phyloP scores from a whole-genome alignment of 2,329 filamentous ascomycete genomes.

The Trichophyton mentagrophytes region DNA sequence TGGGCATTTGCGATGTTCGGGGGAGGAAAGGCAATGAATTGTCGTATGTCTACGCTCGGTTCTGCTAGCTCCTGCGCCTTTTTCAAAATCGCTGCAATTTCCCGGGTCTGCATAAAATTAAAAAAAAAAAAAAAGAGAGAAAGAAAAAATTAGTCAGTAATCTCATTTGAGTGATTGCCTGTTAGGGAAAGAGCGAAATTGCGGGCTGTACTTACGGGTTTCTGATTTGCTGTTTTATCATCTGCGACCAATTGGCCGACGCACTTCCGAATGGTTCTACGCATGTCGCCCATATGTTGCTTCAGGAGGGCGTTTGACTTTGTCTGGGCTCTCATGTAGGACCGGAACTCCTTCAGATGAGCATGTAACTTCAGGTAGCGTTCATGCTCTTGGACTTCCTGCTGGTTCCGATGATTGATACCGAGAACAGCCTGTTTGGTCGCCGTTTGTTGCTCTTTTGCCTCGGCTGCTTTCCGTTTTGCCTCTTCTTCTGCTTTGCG shows the following conservation, averaged over 20 bases:
- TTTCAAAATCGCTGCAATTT: slow-evolving; percentile 42
- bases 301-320: slow-evolving; percentile 49
- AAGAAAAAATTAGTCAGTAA: background rate
- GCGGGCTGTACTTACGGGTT: slow-evolving; percentile 35
- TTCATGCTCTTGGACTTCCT: slow-evolving; percentile 33
- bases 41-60: slow-evolving; percentile 44
- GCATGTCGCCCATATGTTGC: slow-evolving; percentile 55
- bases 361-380: slow-evolving; percentile 49
- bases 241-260: slow-evolving; percentile 58
- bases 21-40: slow-evolving; percentile 39
- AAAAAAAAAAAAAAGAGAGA: no score
- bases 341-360: slow-evolving; percentile 49
- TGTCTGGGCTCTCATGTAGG: slow-evolving; percentile 42
- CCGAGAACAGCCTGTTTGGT: slow-evolving; percentile 19
- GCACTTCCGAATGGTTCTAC: slow-evolving; percentile 56
- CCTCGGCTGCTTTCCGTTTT: slow-evolving; percentile 15
- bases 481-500: slow-evolving; percentile 24
- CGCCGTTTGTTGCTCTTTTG: slow-evolving; percentile 19
- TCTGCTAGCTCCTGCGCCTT: slow-evolving; percentile 42
- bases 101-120: slow-evolving; percentile 26
- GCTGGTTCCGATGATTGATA: slow-evolving; percentile 18
- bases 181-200: no score
- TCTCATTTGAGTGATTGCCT: no score
- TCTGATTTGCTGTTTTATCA: slow-evolving; percentile 49
- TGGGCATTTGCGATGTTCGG: slow-evolving; percentile 25